phyloP scores from a whole-genome alignment of 306 rosid species.

The Cucurbita argyrosperma region DNA sequence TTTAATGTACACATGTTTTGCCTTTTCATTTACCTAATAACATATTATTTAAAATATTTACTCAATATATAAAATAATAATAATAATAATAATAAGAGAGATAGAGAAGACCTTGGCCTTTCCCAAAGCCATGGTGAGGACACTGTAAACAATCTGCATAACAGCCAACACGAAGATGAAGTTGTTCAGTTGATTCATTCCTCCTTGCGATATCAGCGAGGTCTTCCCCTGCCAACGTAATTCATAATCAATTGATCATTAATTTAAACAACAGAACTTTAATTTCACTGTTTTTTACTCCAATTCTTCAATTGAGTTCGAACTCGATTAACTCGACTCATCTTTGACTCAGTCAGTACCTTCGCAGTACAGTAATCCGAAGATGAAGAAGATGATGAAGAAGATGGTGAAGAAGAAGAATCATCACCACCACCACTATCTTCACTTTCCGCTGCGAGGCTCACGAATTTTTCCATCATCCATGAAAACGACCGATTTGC shows the following conservation, averaged over 20 bases:
- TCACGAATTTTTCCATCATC: neutral
- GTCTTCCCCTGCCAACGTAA: slow-evolving; percentile 27
- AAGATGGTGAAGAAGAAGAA: neutral
- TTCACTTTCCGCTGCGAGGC: neutral
- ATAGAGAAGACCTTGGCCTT: slow-evolving; percentile 31
- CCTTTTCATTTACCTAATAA: no score
- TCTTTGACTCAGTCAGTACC: neutral
- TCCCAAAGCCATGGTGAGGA: slow-evolving; percentile 53
- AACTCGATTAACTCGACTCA: neutral
- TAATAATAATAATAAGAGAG: neutral
- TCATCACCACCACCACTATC: neutral
- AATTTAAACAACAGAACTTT: neutral
- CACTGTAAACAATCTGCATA: slow-evolving; percentile 42
- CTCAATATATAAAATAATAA: no score
- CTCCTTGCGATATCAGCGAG: slow-evolving; percentile 32
- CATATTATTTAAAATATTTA: no score
- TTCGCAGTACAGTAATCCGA: slow-evolving; percentile 1
- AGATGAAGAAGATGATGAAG: neutral
- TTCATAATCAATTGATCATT: neutral
- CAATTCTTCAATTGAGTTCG: neutral
- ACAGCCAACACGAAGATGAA: slow-evolving; percentile 40
- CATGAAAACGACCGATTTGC: neutral
- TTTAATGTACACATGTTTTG: no score
- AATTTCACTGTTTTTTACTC: neutral
- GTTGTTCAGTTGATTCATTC: slow-evolving; percentile 37